Evolutionary conservation across 1,139 yeast genomes (phyloP), one percentile per base, ranked within the genome.

Genomic region (Suhomyces taliae): DNA sequence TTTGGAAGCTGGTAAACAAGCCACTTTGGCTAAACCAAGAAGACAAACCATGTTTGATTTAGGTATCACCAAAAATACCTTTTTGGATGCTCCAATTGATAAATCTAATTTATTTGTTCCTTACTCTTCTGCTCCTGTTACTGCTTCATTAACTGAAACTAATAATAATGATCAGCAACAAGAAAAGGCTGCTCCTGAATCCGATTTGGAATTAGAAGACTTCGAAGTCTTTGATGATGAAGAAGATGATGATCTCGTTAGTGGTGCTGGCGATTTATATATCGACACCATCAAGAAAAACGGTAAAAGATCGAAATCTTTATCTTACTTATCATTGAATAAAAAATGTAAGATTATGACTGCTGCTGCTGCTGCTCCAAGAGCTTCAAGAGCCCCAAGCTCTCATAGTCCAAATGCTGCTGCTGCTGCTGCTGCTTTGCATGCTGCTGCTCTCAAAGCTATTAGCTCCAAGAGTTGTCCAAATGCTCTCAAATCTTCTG

Each of bases 311-410:
- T 82, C 87, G 11, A 83, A 83, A 61, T 82, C 87, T 11, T 74
- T 83, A 79, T 79, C 85, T 34, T 81, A 77, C 53, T 66, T 74
- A 43, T 63, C 78, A 35, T 63, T 70, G 41, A 69, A 70, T 51
- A 82, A 82, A 59, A 81, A 78, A 59, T 69, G 78, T 41, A 79
- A 79, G 56, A 67, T 69, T 48, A 61, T 85, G 46, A 85, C 90
- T n/a, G 89, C 89, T 34, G 91, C 91, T 15, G 90, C 90, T 12
- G 90, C 89, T 32, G 89, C 91, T 37, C 93, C 91, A 49, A 73
- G 91, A 58, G 81, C 86, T n/a, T 85, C 89, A 15, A 78, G 81
- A 53, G 71, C 79, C 34, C 78, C 84, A 7, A 69, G 81, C 53
- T 72, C 79, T 19, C 85, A 74, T 53, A 72, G 80, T 45, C 83